Conservation (phyloP, 352 stramenopile genomes). For the Phytophthora pisi region DNA sequence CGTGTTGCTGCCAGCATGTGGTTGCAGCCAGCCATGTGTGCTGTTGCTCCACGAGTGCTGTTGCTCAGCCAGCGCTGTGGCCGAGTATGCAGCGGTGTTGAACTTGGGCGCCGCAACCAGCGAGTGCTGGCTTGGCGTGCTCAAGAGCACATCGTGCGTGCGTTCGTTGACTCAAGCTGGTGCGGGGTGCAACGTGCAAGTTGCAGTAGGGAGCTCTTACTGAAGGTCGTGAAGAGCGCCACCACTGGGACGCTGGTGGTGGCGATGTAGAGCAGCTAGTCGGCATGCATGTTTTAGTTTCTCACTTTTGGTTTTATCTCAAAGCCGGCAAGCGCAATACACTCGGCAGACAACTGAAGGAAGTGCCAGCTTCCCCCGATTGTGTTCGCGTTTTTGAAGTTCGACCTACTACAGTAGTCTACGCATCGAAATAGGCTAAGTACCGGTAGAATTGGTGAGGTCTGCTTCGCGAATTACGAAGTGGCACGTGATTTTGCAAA, state of each 20-base stretch:
- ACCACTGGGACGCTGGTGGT: slow-evolving; percentile 9
- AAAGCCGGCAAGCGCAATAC: slow-evolving; percentile 8
- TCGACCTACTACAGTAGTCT: not conserved
- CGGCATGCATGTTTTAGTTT: slow-evolving; percentile 7
- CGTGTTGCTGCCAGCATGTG: slow-evolving; percentile 3
- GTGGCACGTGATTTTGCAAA: too few relatives aligned
- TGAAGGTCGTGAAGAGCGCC: not conserved
- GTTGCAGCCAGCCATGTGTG: slow-evolving; percentile 11
- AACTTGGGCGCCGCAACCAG: not conserved
- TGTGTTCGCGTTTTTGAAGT: slow-evolving; percentile 3
- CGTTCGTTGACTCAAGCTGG: slow-evolving; percentile 1
- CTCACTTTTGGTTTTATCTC: slow-evolving; percentile 5
- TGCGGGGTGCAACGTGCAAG: not conserved
- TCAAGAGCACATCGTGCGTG: not conserved
- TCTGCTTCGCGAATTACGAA: too few relatives aligned
- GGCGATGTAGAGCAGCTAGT: slow-evolving; percentile 10
- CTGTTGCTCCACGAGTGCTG: not conserved
- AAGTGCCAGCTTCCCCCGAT: slow-evolving; percentile 14
- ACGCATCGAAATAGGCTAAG: too few relatives aligned
- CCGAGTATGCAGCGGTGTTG: slow-evolving; percentile 1
- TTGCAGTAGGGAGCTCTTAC: slow-evolving; percentile 5
- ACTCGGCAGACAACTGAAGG: slow-evolving; percentile 1
- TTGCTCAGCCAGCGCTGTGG: not conserved
- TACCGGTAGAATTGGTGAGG: too few relatives aligned
- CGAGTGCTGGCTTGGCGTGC: not conserved